Base-by-base conservation (phyloP, 1,284 basidiomycete species). In the Naganishia sp. region DNA sequence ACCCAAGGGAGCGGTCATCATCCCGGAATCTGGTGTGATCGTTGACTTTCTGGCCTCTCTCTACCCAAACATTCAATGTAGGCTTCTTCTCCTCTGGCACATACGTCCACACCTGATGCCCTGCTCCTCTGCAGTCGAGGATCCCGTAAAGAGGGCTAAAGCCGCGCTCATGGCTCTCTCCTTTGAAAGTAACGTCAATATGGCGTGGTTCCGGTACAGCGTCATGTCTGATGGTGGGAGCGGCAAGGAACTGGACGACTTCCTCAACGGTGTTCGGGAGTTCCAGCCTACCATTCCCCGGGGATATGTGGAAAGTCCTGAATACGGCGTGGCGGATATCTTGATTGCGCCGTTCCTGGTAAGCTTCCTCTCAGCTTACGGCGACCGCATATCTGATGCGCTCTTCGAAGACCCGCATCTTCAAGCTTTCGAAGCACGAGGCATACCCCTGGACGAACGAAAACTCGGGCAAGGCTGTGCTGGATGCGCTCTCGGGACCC, bases 11-110 rank as follows among this genome's bases (percentile, higher is more conserved):
- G 50, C 71, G 83, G 28, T 87, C 86, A 1, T 84, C 85, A 2
- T 68, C 15, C 82, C 84, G 0, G 82, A 85, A 35, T 85, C 85
- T 0, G 69, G 75, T 58, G 87, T 87, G 75, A 76, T 88, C 65
- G 81, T 88, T 64, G 86, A 88, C 73, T 86, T 88, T 77, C 71
- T 87, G 66, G 84, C 84, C 9, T 86, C 87, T 71, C 73, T 85
- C 56, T 83, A 77, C 73, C 84, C 83, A 18, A 18, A 60, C 4
- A 41, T 67, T n/a, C 61, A 57, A 18, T 63, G 66, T 64, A 32
- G 45, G 61, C 47, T 87, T 21, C 80, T 87, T 15, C 85, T 86
- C 28, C 10, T 3, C 6, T 32, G 23, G 11, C 18, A 15, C 15
- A 23, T 23, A 13, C 13, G n/a, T 23, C n/a, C 10, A 15, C n/a